Base-by-base conservation (phyloP, 2,329 filamentous ascomycete genomes). In the Cytospora piceicola region DNA sequence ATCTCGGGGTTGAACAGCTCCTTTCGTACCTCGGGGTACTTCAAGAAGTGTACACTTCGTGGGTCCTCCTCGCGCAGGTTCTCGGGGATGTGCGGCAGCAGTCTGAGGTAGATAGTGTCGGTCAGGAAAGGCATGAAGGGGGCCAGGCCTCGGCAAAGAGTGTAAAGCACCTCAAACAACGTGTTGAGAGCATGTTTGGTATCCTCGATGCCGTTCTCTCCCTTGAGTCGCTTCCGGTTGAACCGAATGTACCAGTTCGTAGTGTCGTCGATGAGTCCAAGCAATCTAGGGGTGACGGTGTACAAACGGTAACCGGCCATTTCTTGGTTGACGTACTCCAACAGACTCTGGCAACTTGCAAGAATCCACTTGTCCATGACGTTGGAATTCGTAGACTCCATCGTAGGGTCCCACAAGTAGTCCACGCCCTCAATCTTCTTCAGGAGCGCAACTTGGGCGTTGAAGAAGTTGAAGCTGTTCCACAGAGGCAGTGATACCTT, bases 211-310 rank as follows among this genome's bases (percentile, higher is more conserved):
- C 93, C 93, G 70, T 92, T 88, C 75, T 96, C 93, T 53, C 94
- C 94, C 87, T 97, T 97, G 70, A 97, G 83, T 63, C 94, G 88
- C 77, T 91, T 91, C 63, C 94, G 87, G 82, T 97, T 97, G 82
- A 97, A 96, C 68, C 93, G 87, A 76, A 97, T 97, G 79, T 97
- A 97, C 94, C 94, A 97, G 79, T 98, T 98, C n/a, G 94, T 97
- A 4, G 92, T 93, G 78, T 96, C 93, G 73, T 97, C 94, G 70
- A 97, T 96, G 73, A 96, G 85, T 65, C 85, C 85, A 22, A 96
- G 84, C 67, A 98, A 80, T 69, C 91, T 86, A 9, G 94, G 94
- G 54, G 97, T 93, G 54, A 98, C 94, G 1, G 94, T 98, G 78
- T 97, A 98, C 42, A 94, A 79, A 51, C 91, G 89, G 75, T 93